A percentile compares a stretch with the other conserved stretches of the same genome.
Conservation (phyloP, 768 basidiomycete genomes). For the Serendipita sp. region DNA sequence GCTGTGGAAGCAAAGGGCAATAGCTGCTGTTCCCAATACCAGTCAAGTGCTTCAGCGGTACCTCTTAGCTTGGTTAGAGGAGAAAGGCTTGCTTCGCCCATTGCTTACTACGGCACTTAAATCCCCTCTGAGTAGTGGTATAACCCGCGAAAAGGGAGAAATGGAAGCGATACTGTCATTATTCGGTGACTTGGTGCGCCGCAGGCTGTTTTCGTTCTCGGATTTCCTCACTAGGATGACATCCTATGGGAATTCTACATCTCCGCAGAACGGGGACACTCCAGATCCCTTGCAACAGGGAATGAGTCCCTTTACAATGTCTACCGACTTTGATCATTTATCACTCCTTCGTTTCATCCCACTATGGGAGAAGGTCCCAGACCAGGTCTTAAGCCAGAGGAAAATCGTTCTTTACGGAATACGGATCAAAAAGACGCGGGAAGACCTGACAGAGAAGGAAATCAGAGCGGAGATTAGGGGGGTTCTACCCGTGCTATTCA, state of each 20-base stretch:
- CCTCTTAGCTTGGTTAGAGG: neutral
- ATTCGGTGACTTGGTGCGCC: neutral
- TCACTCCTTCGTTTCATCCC: neutral
- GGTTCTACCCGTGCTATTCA: neutral
- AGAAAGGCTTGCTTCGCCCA: neutral
- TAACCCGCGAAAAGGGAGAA: neutral
- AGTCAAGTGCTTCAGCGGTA: neutral
- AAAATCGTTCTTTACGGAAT: neutral
- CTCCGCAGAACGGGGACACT: neutral
- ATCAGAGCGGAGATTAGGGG: neutral
- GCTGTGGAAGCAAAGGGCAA: neutral
- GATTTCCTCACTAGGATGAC: neutral
- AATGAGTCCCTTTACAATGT: neutral
- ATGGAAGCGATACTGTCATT: neutral
- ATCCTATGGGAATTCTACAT: neutral
- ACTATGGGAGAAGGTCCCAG: neutral
- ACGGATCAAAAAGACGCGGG: neutral
- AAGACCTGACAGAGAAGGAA: neutral
- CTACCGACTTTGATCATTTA: neutral
- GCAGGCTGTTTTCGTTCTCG: neutral
- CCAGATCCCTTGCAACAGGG: neutral
- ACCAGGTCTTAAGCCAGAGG: neutral
- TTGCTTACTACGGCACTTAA: neutral
- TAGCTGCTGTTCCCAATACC: neutral
- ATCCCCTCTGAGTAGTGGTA: neutral